Evolutionary conservation across 805 yeast species (phyloP).

Genomic region (Torulaspora microellipsoides): DNA sequence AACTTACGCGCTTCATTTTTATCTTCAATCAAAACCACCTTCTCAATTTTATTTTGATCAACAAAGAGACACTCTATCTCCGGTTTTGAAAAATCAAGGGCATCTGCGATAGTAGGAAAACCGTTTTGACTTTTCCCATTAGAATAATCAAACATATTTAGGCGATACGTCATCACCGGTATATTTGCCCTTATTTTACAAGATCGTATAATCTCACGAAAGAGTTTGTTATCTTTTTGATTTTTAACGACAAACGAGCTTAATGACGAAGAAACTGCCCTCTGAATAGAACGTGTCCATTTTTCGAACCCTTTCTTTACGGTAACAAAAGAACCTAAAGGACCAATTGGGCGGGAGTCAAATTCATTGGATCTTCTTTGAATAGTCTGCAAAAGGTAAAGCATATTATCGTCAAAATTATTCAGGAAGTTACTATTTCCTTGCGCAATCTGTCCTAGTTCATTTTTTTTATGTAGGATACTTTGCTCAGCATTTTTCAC

Average conservation of each 20-base stretch:
- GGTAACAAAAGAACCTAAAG: constrained; percentile 60
- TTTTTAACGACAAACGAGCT: constrained; percentile 65
- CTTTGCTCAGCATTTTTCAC: constrained; percentile 12
- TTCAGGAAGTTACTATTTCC: constrained; percentile 34
- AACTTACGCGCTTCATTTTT: constrained; percentile 47
- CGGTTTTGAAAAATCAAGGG: constrained; percentile 50
- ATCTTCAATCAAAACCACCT: constrained; percentile 48
- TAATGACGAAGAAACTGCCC: constrained; percentile 45
- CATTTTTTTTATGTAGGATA: constrained; percentile 17
- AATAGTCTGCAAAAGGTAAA: constrained; percentile 41
- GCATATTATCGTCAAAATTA: constrained; percentile 50
- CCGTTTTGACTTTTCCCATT: constrained; percentile 40
- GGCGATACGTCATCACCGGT: constrained; percentile 41
- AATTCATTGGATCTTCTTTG: constrained; percentile 35
- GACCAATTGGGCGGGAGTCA: constrained; percentile 66
- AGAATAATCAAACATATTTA: constrained; percentile 44
- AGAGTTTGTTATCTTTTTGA: constrained; percentile 49
- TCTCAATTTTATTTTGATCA: constrained; percentile 59
- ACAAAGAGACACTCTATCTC: constrained; percentile 57
- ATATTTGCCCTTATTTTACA: constrained; percentile 39
- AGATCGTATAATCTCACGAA: constrained; percentile 36
- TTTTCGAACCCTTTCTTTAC: constrained; percentile 48
- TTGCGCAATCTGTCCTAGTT: constrained; percentile 26
- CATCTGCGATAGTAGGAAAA: constrained; percentile 54
- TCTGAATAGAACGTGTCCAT: constrained; percentile 63